phyloP scores from a whole-genome alignment of 306 rosid species.

The Lathyrus oleraceus region DNA sequence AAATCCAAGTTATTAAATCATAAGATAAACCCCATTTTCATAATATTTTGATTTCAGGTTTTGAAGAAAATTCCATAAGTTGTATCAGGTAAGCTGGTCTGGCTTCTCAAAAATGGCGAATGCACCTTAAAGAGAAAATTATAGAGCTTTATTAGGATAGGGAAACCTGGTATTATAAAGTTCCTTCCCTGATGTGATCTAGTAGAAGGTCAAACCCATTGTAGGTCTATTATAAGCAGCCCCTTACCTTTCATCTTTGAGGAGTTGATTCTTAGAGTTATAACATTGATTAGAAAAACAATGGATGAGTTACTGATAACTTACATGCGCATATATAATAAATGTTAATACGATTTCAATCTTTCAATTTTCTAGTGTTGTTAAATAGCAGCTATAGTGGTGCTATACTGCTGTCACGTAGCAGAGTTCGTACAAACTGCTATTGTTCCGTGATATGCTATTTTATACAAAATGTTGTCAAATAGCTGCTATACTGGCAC shows the following conservation, averaged over 20 bases:
- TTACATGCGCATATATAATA: not conserved
- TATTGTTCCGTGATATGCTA: no score
- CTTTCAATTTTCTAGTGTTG: not conserved
- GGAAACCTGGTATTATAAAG: not conserved
- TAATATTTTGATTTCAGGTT: conserved; percentile 25
- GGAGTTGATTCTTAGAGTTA: conserved; percentile 7
- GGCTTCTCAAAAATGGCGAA: not conserved
- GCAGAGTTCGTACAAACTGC: no score
- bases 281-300: conserved; percentile 8
- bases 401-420: no score
- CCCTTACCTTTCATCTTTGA: not conserved
- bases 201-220: not conserved
- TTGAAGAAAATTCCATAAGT: conserved; percentile 18
- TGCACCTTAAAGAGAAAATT: not conserved
- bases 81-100: not conserved
- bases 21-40: conserved; percentile 12
- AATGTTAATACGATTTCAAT: not conserved
- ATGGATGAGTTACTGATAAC: not conserved
- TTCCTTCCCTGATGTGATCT: not conserved
- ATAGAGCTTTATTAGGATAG: not conserved
- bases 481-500: no score
- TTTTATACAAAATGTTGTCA: no score
- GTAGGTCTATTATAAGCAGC: not conserved
- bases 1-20: not conserved
- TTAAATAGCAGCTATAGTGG: no score